Base-by-base conservation (phyloP, 2,329 filamentous ascomycete species). In the Aspergillus felis region DNA sequence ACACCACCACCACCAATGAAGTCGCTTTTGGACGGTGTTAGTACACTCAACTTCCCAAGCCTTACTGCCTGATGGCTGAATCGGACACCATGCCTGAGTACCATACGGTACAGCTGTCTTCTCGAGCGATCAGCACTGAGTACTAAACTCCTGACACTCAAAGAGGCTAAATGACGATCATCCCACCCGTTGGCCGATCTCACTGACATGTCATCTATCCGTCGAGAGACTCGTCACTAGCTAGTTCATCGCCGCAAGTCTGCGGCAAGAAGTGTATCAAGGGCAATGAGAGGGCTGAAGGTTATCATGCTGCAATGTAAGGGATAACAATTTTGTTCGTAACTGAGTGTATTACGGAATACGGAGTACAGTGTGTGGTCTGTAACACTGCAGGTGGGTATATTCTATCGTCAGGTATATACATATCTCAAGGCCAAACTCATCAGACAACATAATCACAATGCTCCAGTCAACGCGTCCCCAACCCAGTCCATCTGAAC, bases 401-500 rank as follows among this genome's bases (percentile, higher is more conserved):
- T 44, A 44, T 14, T 47, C 44, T 47, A 24, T 27, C 44, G 12
- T 47, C n/a, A 25, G 12, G 24, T 47, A 12, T 24, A 46, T 20
- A 24, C 42, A 38, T 38, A 17, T 46, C 42, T 20, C 20, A 10
- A 10, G n/a, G 22, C 27, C 17, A 52, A 38, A 50, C 50, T 35
- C 12, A 41, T 29, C 32, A 22, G 27, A 22, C 14, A 14, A 28
- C 51, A 49, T 50, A 27, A 32, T n/a, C 8, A 28, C 22, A 17
- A 47, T 28, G 25, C 22, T 29, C 68, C 69, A 51, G 68, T 69
- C 57, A 76, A 60, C 27, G 81, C 77, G 57, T 85, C 82, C 24
- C 78, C 81, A 25, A 87, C 76, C 85, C 85, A 87, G 60, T 82
- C 78, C 76, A 86, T 75, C 73, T 86, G 81, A 53, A 87, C 81